Conservation (phyloP, 345 rosid genomes). For the Pelargonium nanum region DNA sequence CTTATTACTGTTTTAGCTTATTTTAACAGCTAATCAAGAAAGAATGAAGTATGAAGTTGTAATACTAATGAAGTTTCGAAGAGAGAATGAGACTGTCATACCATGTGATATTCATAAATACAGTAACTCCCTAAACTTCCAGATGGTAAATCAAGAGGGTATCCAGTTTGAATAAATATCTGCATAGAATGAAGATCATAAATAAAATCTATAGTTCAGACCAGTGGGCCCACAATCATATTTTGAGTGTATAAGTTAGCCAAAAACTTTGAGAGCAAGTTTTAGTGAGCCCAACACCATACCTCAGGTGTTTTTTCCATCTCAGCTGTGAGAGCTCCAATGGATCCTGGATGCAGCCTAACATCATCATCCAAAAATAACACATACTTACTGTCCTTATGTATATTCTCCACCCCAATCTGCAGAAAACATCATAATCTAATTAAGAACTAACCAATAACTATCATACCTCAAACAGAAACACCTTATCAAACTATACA, state of each 20-base stretch:
- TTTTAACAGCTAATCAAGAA: neutral
- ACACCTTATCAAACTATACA: neutral
- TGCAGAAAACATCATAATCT: slow-evolving; percentile 23
- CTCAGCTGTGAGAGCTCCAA: slow-evolving; percentile 86
- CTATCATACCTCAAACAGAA: neutral
- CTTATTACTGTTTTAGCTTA: neutral
- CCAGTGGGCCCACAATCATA: neutral
- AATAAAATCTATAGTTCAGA: neutral
- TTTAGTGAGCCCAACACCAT: slow-evolving; percentile 2
- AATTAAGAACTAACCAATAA: neutral
- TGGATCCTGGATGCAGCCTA: slow-evolving; percentile 93
- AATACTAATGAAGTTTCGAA: neutral
- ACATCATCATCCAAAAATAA: slow-evolving; percentile 96
- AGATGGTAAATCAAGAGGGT: slow-evolving; percentile 96
- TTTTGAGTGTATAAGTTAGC: neutral
- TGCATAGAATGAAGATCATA: slow-evolving; percentile 25
- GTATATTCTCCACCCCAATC: slow-evolving; percentile 93
- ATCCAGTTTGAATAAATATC: slow-evolving; percentile 99
- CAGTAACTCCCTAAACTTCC: slow-evolving; percentile 99
- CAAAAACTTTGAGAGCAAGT: neutral
- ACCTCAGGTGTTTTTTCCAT: slow-evolving; percentile 96
- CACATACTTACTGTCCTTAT: slow-evolving; percentile 75
- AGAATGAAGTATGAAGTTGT: too few relatives aligned
- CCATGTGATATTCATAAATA: slow-evolving; percentile 99
- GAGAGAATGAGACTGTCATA: slow-evolving; percentile 17